Base-by-base conservation (phyloP, 2,329 filamentous ascomycete genomes). In the Aspergillus vadensis region DNA sequence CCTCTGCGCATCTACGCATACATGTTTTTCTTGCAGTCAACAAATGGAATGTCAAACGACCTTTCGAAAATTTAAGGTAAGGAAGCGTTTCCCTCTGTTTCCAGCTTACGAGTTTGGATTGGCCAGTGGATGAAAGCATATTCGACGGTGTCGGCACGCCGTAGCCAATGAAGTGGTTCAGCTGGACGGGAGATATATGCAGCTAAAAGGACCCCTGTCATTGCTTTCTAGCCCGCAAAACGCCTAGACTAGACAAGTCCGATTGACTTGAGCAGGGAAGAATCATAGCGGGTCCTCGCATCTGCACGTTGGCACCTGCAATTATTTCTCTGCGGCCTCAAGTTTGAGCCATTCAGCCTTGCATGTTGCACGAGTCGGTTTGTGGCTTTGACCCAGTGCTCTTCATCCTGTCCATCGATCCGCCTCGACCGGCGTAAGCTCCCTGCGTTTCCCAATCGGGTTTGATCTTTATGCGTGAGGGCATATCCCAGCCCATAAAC, bases 1-100 rank as follows among this genome's bases (percentile, higher is more conserved):
- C 67, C 69, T 70, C 70, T 73, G 73, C 69, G 66, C 64, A 67
- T 60, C 69, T 63, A 59, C 69, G 72, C 71, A 70, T 70, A 63
- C 53, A 27, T 51, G 38, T 60, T 61, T 63, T 63, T 58, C 60
- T 67, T 59, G 63, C 60, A 63, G 61, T 70, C 64, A 66, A 72
- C 74, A 74, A 76, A 77, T 77, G 62, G 69, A 69, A 70, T 44
- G 58, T 55, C 36, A 64, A 60, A 59, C 59, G 43, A 44, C 60
- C 56, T 55, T 64, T 66, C 56, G 63, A 65, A 61, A 63, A 59
- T 70, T 65, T 66, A 70, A 67, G 65, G 67, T 68, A 53, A 63
- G 65, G 69, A 63, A 57, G 61, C 68, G 56, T 64, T 63, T 58
- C 62, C 59, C 62, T 63, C 27, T 58, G 63, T 62, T 49, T 57